These are phyloP conservation scores for Emergomyces pasteurianus DNA, from an alignment of 2,329 filamentous ascomycete species.

Conservation along the genomic window DNA sequence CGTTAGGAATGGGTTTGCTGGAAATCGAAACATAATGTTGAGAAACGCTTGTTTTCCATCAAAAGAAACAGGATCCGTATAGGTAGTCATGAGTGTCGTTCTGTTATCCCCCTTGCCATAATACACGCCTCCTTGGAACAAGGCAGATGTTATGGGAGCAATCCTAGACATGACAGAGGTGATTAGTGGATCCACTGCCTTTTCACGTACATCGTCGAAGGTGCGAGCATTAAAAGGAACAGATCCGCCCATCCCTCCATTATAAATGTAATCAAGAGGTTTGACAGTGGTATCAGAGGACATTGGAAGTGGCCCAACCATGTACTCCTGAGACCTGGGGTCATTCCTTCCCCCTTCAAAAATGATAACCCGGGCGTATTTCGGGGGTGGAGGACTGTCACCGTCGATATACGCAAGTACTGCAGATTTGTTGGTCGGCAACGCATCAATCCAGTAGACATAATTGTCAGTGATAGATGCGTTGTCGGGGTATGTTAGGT, in stretches of 20 bases:
- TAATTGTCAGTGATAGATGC: constrained; percentile 13
- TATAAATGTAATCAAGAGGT: constrained; percentile 34
- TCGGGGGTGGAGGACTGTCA: constrained; percentile 22
- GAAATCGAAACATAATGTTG: constrained; percentile 33
- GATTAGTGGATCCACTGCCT: constrained; percentile 26
- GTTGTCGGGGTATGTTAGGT: constrained; percentile 31
- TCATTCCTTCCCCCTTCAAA: constrained; percentile 33
- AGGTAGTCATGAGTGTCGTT: constrained; percentile 16
- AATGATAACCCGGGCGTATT: constrained; percentile 38
- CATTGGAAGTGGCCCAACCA: constrained; percentile 40
- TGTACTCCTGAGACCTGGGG: constrained; percentile 38
- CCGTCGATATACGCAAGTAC: constrained; percentile 36
- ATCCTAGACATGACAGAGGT: constrained; percentile 33
- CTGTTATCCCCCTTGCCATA: constrained; percentile 14
- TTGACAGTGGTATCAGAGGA: constrained; percentile 25
- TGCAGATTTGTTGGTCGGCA: constrained; percentile 39
- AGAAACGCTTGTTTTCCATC: constrained; percentile 31
- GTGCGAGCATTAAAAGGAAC: constrained; percentile 17
- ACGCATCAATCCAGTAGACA: constrained; percentile 31
- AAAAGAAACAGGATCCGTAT: constrained; percentile 27
- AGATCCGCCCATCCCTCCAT: constrained; percentile 26
- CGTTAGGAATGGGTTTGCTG: constrained; percentile 29
- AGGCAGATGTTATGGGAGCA: constrained; percentile 33
- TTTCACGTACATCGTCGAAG: constrained; percentile 13
- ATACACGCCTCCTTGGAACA: constrained; percentile 23